Evolutionary conservation across 2,329 filamentous ascomycete species (phyloP).

Genomic region (Apiospora arundinis): DNA sequence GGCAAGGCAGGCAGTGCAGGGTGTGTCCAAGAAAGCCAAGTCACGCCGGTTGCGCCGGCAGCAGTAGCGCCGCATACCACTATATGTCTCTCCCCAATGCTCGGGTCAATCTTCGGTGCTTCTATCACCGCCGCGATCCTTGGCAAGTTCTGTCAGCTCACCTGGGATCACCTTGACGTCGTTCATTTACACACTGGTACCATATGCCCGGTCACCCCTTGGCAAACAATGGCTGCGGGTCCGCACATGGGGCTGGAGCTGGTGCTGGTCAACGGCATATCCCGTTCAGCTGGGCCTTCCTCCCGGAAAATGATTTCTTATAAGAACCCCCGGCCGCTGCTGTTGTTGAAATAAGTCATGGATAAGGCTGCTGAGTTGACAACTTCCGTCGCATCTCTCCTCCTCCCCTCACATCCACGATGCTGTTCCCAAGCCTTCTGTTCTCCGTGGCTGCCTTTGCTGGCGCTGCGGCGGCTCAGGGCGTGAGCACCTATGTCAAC

Average conservation of each 20-base stretch:
- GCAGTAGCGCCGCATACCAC: neutral
- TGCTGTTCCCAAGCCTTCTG: conserved; percentile 10
- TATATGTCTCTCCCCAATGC: neutral
- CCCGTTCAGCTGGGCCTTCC: neutral
- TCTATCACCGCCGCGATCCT: neutral
- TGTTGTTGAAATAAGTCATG: neutral
- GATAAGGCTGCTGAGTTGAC: neutral
- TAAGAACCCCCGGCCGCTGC: neutral
- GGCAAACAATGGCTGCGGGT: neutral
- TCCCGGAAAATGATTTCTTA: neutral
- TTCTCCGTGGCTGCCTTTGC: neutral
- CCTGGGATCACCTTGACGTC: conserved; percentile 10
- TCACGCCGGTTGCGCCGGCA: neutral
- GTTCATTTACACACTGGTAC: neutral
- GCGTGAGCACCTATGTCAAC: conserved; percentile 36
- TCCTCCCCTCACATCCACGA: neutral
- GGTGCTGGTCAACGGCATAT: neutral
- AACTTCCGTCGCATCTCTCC: neutral
- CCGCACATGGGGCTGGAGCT: neutral
- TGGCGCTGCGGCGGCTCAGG: conserved; percentile 18
- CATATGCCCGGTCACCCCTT: neutral
- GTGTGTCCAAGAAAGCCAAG: neutral
- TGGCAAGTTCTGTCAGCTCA: neutral
- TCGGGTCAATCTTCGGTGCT: conserved; percentile 14
- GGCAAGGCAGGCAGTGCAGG: too few species aligned